A percentile compares a stretch with the other conserved stretches of the same genome.
Conservation (phyloP, 176 grass and related monocot genomes). For the Juncus effusus region DNA sequence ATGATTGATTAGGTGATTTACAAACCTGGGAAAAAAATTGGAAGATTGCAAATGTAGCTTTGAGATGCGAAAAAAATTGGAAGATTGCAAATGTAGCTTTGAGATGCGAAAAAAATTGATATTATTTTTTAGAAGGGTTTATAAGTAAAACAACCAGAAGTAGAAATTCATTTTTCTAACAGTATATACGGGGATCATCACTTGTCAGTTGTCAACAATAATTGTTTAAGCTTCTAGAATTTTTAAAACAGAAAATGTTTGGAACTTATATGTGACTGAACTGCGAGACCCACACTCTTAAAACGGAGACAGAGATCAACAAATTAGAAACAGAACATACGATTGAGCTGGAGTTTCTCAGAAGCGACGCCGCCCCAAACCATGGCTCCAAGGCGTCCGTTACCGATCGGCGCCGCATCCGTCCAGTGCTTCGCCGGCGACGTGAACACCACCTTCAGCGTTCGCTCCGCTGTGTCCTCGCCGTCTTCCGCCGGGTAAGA, state of each 20-base stretch:
- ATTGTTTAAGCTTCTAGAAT: too few relatives aligned
- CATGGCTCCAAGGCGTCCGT: constrained; percentile 70
- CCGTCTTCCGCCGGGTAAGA: constrained; percentile 27
- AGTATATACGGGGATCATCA: too few relatives aligned
- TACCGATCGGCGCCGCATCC: constrained; percentile 73
- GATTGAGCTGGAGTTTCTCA: constrained; percentile 86
- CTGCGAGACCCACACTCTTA: neutral
- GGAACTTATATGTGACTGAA: neutral
- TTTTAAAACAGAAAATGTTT: neutral
- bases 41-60: too few relatives aligned
- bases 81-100: too few relatives aligned
- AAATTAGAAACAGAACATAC: constrained; percentile 33
- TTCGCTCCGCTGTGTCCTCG: constrained; percentile 14
- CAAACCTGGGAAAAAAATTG: too few relatives aligned
- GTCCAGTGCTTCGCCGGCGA: constrained; percentile 64
- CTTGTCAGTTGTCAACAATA: too few relatives aligned
- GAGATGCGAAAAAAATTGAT: too few relatives aligned
- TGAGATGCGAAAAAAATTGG: too few relatives aligned
- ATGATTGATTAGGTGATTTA: too few relatives aligned
- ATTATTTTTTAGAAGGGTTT: too few relatives aligned
- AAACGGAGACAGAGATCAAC: neutral
- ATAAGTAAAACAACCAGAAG: too few relatives aligned
- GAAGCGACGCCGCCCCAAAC: constrained; percentile 78
- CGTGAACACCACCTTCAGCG: constrained; percentile 67
- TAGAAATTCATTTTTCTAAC: too few relatives aligned